phyloP scores from a whole-genome alignment of 768 basidiomycete genomes.

The Tulasnella calospora region DNA sequence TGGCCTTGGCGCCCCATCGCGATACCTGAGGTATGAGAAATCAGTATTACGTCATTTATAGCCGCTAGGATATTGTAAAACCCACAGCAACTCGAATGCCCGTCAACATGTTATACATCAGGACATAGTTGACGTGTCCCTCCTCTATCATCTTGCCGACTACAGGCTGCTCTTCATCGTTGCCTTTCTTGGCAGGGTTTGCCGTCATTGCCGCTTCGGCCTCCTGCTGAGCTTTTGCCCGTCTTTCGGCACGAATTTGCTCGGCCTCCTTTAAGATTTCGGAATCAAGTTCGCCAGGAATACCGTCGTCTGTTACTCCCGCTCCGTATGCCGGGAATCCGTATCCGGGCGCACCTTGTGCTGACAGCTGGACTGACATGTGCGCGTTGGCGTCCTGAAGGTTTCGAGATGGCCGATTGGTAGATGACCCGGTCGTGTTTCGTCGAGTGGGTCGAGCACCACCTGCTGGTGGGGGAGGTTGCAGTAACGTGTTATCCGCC shows the following conservation, averaged over 20 bases:
- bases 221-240: constrained; percentile 61
- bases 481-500: neutral
- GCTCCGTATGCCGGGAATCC: constrained; percentile 16
- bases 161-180: constrained; percentile 52
- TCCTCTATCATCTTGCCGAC: constrained; percentile 98
- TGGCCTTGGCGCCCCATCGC: constrained; percentile 91
- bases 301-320: neutral
- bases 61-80: constrained; percentile 5
- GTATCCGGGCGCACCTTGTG: neutral
- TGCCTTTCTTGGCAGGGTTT: constrained; percentile 15
- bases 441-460: constrained; percentile 17
- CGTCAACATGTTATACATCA: constrained; percentile 99
- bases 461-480: neutral
- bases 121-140: constrained; percentile 94
- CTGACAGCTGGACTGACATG: constrained; percentile 23
- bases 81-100: constrained; percentile 91
- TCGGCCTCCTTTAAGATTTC: constrained; percentile 90
- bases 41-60: constrained; percentile 27
- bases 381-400: neutral
- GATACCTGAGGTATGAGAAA: constrained; percentile 60
- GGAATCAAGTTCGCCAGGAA: constrained; percentile 45
- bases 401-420: constrained; percentile 14
- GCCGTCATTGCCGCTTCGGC: constrained; percentile 54
- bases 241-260: constrained; percentile 72
- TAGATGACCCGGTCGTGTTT: constrained; percentile 20